These are phyloP conservation scores for Podosphaera fusca DNA, from an alignment of 2,329 filamentous ascomycete species.

Conservation along the genomic window DNA sequence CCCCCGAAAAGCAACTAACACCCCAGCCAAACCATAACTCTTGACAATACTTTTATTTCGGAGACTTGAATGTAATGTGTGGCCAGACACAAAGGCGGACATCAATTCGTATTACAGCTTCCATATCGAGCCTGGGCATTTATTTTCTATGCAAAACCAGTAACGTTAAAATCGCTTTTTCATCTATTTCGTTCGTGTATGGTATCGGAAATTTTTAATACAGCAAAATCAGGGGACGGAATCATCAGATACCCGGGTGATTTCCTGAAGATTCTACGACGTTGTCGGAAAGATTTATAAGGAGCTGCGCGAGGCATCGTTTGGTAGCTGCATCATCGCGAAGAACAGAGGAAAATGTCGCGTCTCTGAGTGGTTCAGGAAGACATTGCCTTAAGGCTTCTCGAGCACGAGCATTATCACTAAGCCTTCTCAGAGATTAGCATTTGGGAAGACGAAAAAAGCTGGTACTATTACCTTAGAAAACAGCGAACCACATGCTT, in stretches of 20 bases:
- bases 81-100: neutral
- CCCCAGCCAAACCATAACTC: neutral
- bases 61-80: neutral
- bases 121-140: neutral
- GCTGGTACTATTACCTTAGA: slow-evolving; percentile 41
- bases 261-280: slow-evolving; percentile 26
- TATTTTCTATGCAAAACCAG: neutral
- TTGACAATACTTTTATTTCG: neutral
- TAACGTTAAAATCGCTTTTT: neutral
- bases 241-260: slow-evolving; percentile 14
- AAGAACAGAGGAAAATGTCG: slow-evolving; percentile 88
- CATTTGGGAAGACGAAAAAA: neutral
- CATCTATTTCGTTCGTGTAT: neutral
- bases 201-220: neutral
- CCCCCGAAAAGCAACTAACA: neutral
- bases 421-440: slow-evolving; percentile 35
- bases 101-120: neutral
- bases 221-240: neutral
- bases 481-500: slow-evolving; percentile 98
- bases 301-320: slow-evolving; percentile 83
- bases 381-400: slow-evolving; percentile 91
- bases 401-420: slow-evolving; percentile 84
- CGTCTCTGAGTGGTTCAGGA: slow-evolving; percentile 92
- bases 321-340: slow-evolving; percentile 95
- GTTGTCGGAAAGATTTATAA: slow-evolving; percentile 89